Base-by-base conservation (phyloP, 495 filamentous ascomycete genomes). In the Lentithecium fluviatile region DNA sequence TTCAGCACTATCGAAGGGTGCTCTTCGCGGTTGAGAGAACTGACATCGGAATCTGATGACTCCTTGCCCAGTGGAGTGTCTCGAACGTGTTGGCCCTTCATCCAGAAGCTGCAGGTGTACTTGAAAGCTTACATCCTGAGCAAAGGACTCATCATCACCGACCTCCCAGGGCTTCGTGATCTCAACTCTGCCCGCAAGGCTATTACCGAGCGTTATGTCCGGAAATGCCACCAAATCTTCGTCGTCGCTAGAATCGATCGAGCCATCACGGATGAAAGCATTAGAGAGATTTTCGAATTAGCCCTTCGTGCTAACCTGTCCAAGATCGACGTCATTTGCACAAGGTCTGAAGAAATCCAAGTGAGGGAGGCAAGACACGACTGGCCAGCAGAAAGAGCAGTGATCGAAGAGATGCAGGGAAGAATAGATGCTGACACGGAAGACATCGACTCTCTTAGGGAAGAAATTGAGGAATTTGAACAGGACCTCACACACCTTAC, bases 131-230 rank as follows among this genome's bases (percentile, higher is more conserved):
- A 74, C 50, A 72, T 75, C 37, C 55, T 77, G 19, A 72, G 69
- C 56, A 74, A 69, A 43, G 75, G 75, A 1, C 69, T 77, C 15
- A 65, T 77, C 25, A 65, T 77, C 12, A 72, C 73, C 0, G 75
- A 77, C 43, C 72, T 77, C 20, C 73, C 75, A 71, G 75, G 75
- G 45, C 60, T 73, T n/a, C 65, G 62, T 1, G 75, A 77, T 53
- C 48, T 71, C 13, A 77, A 77, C 54, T 53, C 69, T 15, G 75
- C 75, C 29, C 60, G 75, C 12, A 59, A 60, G 25, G 70, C 68
- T 24, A 71, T 76, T 25, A 76, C 75, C 2, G 73, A 76, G 59
- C 67, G 71, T 0, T 75, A 77, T 62, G 53, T 76, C 0, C 56
- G 70, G 24, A 15, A 69, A 29, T 76, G 74, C 45, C 69, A 77